phyloP scores from a whole-genome alignment of 345 rosid species.

The Lumnitzera racemosa region DNA sequence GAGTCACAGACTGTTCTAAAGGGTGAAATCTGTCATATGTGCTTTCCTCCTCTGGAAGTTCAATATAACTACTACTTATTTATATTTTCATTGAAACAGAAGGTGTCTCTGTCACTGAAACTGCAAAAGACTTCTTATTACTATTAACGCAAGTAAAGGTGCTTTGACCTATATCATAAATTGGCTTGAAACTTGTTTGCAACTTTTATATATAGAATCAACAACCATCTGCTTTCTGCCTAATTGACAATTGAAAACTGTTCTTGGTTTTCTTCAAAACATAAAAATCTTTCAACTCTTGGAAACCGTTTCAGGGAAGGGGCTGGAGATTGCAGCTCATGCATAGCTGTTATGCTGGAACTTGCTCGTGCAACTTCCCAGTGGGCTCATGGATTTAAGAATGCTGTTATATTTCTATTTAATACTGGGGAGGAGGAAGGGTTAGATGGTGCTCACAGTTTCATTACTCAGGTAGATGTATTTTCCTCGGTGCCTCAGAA shows the following conservation, averaged over 20 bases:
- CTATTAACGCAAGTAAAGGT: too few relatives aligned
- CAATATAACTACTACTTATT: too few relatives aligned
- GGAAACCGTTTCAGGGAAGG: constrained; percentile 59
- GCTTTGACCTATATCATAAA: too few relatives aligned
- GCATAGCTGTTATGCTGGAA: constrained; percentile 93
- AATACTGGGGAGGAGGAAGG: constrained; percentile 98
- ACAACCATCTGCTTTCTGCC: background rate
- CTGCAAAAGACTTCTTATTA: too few relatives aligned
- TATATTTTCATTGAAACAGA: too few relatives aligned
- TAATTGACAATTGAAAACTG: background rate
- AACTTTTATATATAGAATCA: too few relatives aligned
- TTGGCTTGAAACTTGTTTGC: too few relatives aligned
- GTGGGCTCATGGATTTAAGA: constrained; percentile 91
- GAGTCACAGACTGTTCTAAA: too few relatives aligned
- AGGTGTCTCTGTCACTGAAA: too few relatives aligned
- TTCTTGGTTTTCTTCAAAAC: too few relatives aligned
- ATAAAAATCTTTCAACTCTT: constrained; percentile 3
- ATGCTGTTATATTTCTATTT: constrained; percentile 74
- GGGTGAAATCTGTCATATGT: too few relatives aligned
- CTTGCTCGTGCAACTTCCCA: constrained; percentile 92
- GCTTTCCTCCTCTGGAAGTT: too few relatives aligned
- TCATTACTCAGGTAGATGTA: constrained; percentile 74
- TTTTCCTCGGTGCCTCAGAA: constrained; percentile 1
- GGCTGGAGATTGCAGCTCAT: constrained; percentile 97
- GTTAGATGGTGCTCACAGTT: constrained; percentile 96